A percentile compares a stretch with the other conserved stretches of the same genome.
phyloP scores from a whole-genome alignment of 2,329 filamentous ascomycete species.

The Aspergillus glaucus region DNA sequence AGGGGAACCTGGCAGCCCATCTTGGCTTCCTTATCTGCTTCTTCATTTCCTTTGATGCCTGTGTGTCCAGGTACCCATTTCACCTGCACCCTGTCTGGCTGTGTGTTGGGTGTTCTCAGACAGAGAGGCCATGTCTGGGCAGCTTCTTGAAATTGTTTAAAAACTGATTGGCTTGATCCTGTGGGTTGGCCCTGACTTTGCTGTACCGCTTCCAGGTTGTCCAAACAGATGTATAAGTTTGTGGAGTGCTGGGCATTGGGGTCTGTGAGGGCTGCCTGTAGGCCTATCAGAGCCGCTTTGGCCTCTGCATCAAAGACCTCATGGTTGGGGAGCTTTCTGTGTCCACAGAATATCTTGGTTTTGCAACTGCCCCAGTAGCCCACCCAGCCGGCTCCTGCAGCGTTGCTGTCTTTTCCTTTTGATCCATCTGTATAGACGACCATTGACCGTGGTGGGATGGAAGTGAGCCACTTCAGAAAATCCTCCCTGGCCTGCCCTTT shows the following conservation, averaged over 20 bases:
- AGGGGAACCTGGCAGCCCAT: neutral
- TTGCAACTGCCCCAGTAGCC: neutral
- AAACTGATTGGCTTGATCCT: neutral
- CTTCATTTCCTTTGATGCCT: neutral
- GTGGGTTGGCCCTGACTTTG: neutral
- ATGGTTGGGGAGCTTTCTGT: neutral
- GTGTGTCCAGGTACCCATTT: neutral
- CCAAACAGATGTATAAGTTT: neutral
- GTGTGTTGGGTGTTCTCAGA: neutral
- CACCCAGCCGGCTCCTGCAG: neutral
- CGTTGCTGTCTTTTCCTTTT: neutral
- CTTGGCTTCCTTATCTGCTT: neutral
- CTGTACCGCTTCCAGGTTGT: neutral
- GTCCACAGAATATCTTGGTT: neutral
- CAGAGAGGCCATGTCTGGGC: neutral
- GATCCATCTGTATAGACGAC: neutral
- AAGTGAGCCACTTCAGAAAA: too few species aligned
- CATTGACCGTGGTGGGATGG: neutral
- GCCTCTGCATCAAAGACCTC: too few species aligned
- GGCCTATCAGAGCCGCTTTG: neutral
- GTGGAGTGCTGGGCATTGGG: neutral
- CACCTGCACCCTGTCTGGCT: neutral
- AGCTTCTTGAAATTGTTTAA: neutral
- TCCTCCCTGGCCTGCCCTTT: too few species aligned
- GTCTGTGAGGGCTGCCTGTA: neutral